Conservation (phyloP, 495 filamentous ascomycete genomes). For the Penicillium cataractarum region DNA sequence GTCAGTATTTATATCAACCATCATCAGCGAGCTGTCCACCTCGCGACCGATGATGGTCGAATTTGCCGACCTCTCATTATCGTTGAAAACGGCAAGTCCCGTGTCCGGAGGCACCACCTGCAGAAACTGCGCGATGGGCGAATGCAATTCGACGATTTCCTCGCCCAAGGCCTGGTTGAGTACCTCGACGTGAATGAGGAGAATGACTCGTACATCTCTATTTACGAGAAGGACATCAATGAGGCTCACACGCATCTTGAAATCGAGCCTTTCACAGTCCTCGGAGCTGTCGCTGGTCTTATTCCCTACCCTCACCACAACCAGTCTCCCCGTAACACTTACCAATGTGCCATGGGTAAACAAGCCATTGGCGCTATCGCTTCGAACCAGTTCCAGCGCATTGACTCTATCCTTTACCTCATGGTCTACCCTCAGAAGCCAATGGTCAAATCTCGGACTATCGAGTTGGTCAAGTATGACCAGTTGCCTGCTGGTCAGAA, state of each 20-base stretch:
- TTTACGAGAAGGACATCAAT: conserved; percentile 81
- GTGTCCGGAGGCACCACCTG: conserved; percentile 74
- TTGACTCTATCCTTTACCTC: conserved; percentile 93
- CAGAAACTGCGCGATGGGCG: conserved; percentile 76
- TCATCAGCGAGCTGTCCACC: conserved; percentile 87
- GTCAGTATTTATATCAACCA: conserved; percentile 94
- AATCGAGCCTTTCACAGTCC: conserved; percentile 96
- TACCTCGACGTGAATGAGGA: conserved; percentile 99
- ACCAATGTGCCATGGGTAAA: conserved; percentile 99
- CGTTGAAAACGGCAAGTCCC: conserved; percentile 81
- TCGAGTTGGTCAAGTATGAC: conserved; percentile 96
- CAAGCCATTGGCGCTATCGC: conserved; percentile 98
- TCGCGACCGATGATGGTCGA: conserved; percentile 94
- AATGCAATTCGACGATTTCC: conserved; percentile 90
- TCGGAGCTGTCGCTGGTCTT: conserved; percentile 94
- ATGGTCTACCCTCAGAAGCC: conserved; percentile 98
- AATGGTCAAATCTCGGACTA: conserved; percentile 95
- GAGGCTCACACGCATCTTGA: conserved; percentile 88
- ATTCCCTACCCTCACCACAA: conserved; percentile 99
- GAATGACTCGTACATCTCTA: conserved; percentile 90
- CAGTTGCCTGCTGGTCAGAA: conserved; percentile 96
- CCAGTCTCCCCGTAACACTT: conserved; percentile 97
- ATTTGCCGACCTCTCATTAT: conserved; percentile 95
- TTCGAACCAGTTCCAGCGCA: conserved; percentile 93
- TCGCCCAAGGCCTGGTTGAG: conserved; percentile 85